Evolutionary conservation across 2,329 filamentous ascomycete species (phyloP), one percentile per base, ranked within the genome.

Genomic region (Colletotrichum higginsianum): DNA sequence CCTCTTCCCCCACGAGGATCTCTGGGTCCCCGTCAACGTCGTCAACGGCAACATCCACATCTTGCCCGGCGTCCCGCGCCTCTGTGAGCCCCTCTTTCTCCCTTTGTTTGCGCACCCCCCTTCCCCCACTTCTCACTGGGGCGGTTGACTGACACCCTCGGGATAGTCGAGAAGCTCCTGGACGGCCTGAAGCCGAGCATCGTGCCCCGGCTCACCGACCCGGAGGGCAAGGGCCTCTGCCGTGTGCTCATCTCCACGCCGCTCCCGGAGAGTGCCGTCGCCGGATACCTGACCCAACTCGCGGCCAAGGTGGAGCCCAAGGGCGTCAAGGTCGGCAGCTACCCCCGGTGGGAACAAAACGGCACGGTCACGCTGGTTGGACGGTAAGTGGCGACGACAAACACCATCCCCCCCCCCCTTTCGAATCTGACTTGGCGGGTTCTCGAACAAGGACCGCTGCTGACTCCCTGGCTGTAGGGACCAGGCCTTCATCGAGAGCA

Each of bases 1-100:
- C 21, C 76, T 98, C 35, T 98, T 97, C 79, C 90, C 93, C 1
- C 86, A 88, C 12, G 92, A 97, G 2, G 91, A 95, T 63, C 85
- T 97, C 26, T 98, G 96, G 96, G 95, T 98, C 49, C 96, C 96
- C 0, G 89, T 98, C 60, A 88, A 90, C 21, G 91, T 97, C 5
- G 94, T 98, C 18, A 98, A 98, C 78, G 94, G 94, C 61, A 99
- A 99, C 78, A 85, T 98, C 5, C 94, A 98, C 81, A 96, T 98
- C 72, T 86, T 98, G 2, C 96, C 96, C 0, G 96, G 96, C 0
- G 93, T 98, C 18, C 96, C 96, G 0, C 87, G 90, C 63, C 85
- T 98, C 2, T 99, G 90, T 88, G 79, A 79, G 87, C 79, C 21
- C 13, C 23, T 23, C 23, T 9, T 46, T 18, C 13, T 2, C 7